Evolutionary conservation across 495 filamentous ascomycete genomes (phyloP), one percentile per base, ranked within the genome.

Genomic region (Letharia columbiana): DNA sequence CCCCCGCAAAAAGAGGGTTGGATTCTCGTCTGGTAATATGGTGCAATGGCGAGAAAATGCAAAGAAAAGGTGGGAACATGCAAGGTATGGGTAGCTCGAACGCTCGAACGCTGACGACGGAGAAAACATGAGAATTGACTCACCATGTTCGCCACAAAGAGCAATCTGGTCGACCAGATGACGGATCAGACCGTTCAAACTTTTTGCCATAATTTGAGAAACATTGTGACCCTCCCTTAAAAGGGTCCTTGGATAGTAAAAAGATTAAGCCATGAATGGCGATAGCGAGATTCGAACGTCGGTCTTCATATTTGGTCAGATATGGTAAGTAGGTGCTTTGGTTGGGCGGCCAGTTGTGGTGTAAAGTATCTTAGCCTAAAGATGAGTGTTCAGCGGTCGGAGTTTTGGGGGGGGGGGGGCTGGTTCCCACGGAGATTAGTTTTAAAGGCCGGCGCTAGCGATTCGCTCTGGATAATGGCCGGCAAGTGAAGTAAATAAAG

Each of bases 91-190:
- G 15, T 35, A 31, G 13, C 52, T 56, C 52, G 52, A 56, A 56
- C 28, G 23, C 23, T 28, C 23, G 23, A 28, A 28, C 23, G 1
- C 52, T 35, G 33, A 69, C 5, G 10, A 31, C 10, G 28, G 56
- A 61, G 28, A 33, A 59, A 50, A 50, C 0, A 28, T 28, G 18
- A 4, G 35, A 67, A 54, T 66, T 17, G 61, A 83, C 89, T 77
- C 75, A 92, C 90, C 90, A 78, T 83, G 79, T 66, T 83, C 82
- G 41, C 90, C 89, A 62, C 77, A 78, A 52, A 87, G 78, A 45
- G 89, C 88, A 72, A 93, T 87, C 78, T 89, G 87, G 28, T 82
- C 81, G 57, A 93, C 76, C 59, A 92, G 75, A 71, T 84, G 86
- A 68, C 88, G 82, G 59, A 92, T 85, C 74, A 94, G 76, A 65